phyloP scores from a whole-genome alignment of 2,329 filamentous ascomycete genomes.

The Emmonsia crescens region DNA sequence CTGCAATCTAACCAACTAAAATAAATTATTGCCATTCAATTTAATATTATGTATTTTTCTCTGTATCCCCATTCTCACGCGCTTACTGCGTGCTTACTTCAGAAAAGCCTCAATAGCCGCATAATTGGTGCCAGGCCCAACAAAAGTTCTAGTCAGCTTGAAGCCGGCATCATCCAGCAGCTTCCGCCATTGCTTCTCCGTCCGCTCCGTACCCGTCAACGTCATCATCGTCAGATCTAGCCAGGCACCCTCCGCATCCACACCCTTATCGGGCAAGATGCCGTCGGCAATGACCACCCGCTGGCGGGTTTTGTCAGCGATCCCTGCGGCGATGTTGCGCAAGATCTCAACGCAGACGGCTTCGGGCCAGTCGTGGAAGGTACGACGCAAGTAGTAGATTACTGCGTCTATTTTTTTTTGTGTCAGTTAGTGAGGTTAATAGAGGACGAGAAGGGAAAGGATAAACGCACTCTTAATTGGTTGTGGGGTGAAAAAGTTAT shows the following conservation, averaged over 20 bases:
- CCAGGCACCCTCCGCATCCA: slow-evolving; percentile 10
- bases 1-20: not conserved
- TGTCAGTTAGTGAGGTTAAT: not conserved
- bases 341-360: slow-evolving; percentile 14
- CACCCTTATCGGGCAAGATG: slow-evolving; percentile 15
- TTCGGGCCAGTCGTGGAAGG: slow-evolving; percentile 23
- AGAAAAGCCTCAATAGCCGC: not conserved
- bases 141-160: slow-evolving; percentile 5
- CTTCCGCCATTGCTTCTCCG: slow-evolving; percentile 13
- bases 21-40: not conserved
- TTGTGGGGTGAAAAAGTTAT: slow-evolving; percentile 18
- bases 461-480: slow-evolving; percentile 14
- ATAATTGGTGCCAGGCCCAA: not conserved
- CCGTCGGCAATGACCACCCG: slow-evolving; percentile 17
- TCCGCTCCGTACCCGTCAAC: slow-evolving; percentile 15
- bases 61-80: not conserved
- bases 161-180: slow-evolving; percentile 14
- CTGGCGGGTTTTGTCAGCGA: slow-evolving; percentile 10
- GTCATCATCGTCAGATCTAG: slow-evolving; percentile 17
- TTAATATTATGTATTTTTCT: not conserved
- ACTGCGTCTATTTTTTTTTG: slow-evolving; percentile 14
- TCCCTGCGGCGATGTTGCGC: slow-evolving; percentile 11
- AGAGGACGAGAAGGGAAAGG: not conserved
- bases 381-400: slow-evolving; percentile 23
- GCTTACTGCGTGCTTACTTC: not conserved